Evolutionary conservation across 2,329 filamentous ascomycete genomes (phyloP).

Genomic region (Aspergillus flavus): DNA sequence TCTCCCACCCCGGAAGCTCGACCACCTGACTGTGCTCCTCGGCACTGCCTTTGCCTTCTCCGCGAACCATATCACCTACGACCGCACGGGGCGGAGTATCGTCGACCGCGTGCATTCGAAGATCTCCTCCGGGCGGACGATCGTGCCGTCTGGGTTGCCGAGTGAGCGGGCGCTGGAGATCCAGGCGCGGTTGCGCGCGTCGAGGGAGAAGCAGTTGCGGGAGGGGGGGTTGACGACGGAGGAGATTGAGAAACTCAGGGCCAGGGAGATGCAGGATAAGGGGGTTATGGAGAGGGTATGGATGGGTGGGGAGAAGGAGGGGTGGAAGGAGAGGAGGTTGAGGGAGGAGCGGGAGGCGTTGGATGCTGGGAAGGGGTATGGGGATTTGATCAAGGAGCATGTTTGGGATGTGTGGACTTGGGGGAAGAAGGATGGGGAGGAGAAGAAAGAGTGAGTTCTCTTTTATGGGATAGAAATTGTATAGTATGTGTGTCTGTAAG

Average conservation of each 20-base stretch:
- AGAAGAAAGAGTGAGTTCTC: not conserved
- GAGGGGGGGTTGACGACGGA: constrained; percentile 24
- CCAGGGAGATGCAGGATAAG: constrained; percentile 32
- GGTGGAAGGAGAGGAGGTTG: constrained; percentile 47
- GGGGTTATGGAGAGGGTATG: constrained; percentile 36
- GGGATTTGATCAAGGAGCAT: constrained; percentile 49
- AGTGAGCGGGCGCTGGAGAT: constrained; percentile 38
- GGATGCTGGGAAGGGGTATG: constrained; percentile 47
- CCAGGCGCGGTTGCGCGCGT: constrained; percentile 33
- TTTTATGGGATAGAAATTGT: not conserved
- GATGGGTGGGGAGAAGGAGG: constrained; percentile 46
- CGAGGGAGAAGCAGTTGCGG: constrained; percentile 29
- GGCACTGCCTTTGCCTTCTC: constrained; percentile 44
- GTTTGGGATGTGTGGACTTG: constrained; percentile 51
- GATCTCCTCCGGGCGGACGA: constrained; percentile 24
- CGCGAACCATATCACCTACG: constrained; percentile 41
- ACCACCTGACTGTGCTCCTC: constrained; percentile 41
- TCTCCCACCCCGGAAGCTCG: constrained; percentile 42
- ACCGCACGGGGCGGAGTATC: constrained; percentile 39
- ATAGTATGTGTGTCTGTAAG: not conserved
- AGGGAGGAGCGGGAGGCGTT: constrained; percentile 47
- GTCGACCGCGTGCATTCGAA: constrained; percentile 34
- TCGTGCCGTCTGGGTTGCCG: constrained; percentile 26
- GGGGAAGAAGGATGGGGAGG: constrained; percentile 28
- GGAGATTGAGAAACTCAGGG: constrained; percentile 39